These are phyloP conservation scores for Arctium lappa DNA, from an alignment of 129 eudicot species.

Conservation along the genomic window DNA sequence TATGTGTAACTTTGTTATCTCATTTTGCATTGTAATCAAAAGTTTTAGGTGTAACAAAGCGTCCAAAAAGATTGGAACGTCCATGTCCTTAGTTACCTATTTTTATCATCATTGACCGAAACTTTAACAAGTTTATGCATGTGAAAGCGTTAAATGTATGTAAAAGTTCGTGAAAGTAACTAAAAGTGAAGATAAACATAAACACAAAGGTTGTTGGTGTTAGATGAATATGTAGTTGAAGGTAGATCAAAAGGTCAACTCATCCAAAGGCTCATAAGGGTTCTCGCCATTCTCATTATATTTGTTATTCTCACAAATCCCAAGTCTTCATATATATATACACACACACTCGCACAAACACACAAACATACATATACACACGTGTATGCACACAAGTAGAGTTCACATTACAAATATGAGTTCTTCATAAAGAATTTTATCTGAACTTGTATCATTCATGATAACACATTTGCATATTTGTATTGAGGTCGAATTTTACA, in stretches of 20 bases:
- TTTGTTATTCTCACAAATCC: background rate
- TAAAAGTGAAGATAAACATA: background rate
- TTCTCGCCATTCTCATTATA: background rate
- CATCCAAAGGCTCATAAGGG: background rate
- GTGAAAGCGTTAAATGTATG: background rate
- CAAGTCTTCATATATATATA: background rate
- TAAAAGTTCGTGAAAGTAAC: background rate
- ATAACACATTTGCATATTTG: background rate
- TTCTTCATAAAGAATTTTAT: no score
- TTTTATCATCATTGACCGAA: background rate
- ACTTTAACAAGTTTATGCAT: background rate
- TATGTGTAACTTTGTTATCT: no score
- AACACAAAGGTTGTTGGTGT: background rate
- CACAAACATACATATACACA: background rate
- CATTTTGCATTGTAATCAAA: no score
- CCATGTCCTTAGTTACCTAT: background rate
- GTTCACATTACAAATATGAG: background rate
- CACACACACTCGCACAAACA: no score
- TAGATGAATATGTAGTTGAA: background rate
- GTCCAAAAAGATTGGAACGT: no score
- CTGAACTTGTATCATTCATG: background rate
- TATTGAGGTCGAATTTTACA: constrained; percentile 5
- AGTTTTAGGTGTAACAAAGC: no score
- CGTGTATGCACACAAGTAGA: background rate
- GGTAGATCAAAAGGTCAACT: background rate